These are phyloP conservation scores for Trichothecium sympodiale DNA, from an alignment of 2,329 filamentous ascomycete species.

Conservation along the genomic window DNA sequence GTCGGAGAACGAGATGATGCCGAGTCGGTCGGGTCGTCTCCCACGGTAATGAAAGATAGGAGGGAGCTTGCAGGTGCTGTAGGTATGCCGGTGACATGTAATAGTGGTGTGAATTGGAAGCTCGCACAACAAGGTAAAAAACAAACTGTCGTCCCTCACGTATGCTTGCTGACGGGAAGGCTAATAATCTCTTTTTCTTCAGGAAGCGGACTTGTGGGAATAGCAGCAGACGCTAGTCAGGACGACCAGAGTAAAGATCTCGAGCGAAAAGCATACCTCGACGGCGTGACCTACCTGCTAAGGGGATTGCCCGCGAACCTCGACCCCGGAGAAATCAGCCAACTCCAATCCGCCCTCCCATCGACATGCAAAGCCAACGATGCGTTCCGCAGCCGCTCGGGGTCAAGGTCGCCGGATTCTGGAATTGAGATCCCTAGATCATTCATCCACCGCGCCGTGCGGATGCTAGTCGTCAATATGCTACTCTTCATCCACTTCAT, in stretches of 20 bases:
- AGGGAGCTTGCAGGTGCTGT: background rate
- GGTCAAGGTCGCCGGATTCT: background rate
- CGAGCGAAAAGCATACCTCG: constrained; percentile 51
- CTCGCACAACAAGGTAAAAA: constrained; percentile 20
- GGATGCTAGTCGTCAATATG: constrained; percentile 42
- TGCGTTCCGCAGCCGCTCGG: background rate
- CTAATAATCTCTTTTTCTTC: background rate
- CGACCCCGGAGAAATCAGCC: constrained; percentile 39
- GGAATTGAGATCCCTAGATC: constrained; percentile 20
- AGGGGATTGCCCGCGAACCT: constrained; percentile 49
- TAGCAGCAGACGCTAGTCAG: constrained; percentile 15
- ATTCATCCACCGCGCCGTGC: constrained; percentile 47
- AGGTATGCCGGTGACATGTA: constrained; percentile 10
- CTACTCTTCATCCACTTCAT: constrained; percentile 50
- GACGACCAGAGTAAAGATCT: constrained; percentile 14
- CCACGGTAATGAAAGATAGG: background rate
- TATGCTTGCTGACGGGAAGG: too few relatives aligned
- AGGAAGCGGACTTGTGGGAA: constrained; percentile 16
- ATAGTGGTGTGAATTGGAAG: constrained; percentile 20
- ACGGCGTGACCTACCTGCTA: constrained; percentile 53
- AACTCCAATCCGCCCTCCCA: constrained; percentile 15
- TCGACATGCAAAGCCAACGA: constrained; percentile 6
- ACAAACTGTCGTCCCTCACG: background rate
- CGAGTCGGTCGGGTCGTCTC: too few relatives aligned
- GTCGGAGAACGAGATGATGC: too few relatives aligned